Evolutionary conservation across 2,329 filamentous ascomycete genomes (phyloP).

Genomic region (Trichoderma asperellum): DNA sequence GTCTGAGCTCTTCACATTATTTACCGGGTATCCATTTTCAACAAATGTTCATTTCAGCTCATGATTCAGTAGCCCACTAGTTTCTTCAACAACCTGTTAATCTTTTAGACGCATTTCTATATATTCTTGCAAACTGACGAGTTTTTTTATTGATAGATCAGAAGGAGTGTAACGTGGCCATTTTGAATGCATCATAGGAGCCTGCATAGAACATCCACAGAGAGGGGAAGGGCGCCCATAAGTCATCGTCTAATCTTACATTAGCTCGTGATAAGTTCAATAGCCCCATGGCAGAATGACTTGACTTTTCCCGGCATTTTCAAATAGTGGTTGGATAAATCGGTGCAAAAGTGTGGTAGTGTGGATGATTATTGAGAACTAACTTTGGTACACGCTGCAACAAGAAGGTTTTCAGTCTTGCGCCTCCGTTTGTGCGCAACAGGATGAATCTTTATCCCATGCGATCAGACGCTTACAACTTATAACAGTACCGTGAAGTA

Average conservation of each 20-base stretch:
- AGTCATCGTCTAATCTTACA: not conserved
- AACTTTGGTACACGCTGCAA: not conserved
- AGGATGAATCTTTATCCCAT: slow-evolving; percentile 20
- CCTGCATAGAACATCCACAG: not conserved
- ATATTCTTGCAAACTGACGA: not conserved
- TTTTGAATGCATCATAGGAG: not conserved
- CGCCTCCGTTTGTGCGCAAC: not conserved
- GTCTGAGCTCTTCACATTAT: not conserved
- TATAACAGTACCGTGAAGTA: not conserved
- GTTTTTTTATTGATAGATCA: not conserved
- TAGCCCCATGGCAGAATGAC: not conserved
- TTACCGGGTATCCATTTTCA: not conserved
- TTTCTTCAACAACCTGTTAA: not conserved
- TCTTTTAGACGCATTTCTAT: not conserved
- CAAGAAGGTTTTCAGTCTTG: not conserved
- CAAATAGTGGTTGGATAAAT: not conserved
- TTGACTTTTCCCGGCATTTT: not conserved
- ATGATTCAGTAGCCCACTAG: not conserved
- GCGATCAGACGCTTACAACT: not conserved
- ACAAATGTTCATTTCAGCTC: not conserved
- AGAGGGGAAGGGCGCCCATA: not conserved
- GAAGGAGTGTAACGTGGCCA: not conserved
- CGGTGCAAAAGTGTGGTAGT: no score
- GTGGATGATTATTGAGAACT: not conserved
- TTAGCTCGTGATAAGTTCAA: not conserved